A percentile compares a stretch with the other conserved stretches of the same genome.
Evolutionary conservation across 2,329 filamentous ascomycete species (phyloP).

Genomic region (Fusarium citri): DNA sequence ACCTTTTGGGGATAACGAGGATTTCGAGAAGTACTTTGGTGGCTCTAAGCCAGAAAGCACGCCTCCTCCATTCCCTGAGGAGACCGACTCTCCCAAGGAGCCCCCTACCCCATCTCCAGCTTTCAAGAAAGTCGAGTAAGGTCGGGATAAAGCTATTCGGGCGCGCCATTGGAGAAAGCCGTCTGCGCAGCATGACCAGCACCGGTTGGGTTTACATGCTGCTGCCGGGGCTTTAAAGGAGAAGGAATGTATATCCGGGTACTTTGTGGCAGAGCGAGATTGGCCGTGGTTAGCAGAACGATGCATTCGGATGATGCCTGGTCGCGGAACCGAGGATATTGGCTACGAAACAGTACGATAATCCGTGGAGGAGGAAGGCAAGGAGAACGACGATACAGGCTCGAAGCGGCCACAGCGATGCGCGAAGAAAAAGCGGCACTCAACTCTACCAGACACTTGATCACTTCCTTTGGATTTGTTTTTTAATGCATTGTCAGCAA

Average conservation of each 20-base stretch:
- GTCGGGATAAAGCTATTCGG: slow-evolving; percentile 14
- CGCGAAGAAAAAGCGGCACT: slow-evolving; percentile 42
- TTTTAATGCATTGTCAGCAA: slow-evolving; percentile 43
- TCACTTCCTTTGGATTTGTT: slow-evolving; percentile 39
- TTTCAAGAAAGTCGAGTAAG: slow-evolving; percentile 49
- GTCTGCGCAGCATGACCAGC: neutral
- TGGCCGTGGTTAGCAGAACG: slow-evolving; percentile 31
- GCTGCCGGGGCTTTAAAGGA: slow-evolving; percentile 10
- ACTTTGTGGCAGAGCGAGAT: slow-evolving; percentile 39
- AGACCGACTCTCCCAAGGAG: slow-evolving; percentile 56
- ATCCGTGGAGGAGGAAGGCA: slow-evolving; percentile 4
- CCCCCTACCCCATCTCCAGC: slow-evolving; percentile 54
- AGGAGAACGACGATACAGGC: slow-evolving; percentile 8
- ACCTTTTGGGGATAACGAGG: slow-evolving; percentile 83
- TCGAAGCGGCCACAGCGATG: slow-evolving; percentile 28
- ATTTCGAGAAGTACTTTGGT: slow-evolving; percentile 95
- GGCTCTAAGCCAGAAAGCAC: slow-evolving; percentile 67
- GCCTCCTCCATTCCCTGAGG: slow-evolving; percentile 66
- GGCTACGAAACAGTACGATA: slow-evolving; percentile 11
- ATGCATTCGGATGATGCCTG: slow-evolving; percentile 8
- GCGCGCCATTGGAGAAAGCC: slow-evolving; percentile 3
- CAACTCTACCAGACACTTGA: slow-evolving; percentile 46
- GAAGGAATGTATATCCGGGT: slow-evolving; percentile 36
- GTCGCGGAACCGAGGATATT: neutral
- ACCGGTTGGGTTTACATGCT: neutral